Conservation (phyloP, 495 filamentous ascomycete species). For the Cladorrhinum samala region DNA sequence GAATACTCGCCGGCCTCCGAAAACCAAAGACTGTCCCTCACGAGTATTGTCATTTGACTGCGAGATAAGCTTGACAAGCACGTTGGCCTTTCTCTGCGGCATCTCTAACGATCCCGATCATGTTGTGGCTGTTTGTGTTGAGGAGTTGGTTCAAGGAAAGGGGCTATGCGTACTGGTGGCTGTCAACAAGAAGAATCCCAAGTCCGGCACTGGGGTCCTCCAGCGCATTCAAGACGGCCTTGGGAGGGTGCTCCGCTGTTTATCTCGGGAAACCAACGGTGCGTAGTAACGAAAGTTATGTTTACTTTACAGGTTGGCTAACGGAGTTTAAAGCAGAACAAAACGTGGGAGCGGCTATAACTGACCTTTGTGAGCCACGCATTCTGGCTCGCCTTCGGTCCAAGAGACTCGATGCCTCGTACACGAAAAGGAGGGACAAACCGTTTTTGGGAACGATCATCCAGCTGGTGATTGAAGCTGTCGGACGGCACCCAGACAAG, state of each 20-base stretch:
- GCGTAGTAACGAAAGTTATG: too few species aligned
- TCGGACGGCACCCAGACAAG: not conserved
- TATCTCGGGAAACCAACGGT: slow-evolving; percentile 2
- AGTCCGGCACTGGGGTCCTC: slow-evolving; percentile 11
- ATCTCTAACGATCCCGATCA: slow-evolving; percentile 26
- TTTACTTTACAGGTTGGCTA: too few species aligned
- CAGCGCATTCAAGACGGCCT: too few species aligned
- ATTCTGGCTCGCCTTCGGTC: slow-evolving; percentile 25
- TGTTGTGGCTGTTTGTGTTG: slow-evolving; percentile 35
- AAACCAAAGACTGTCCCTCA: not conserved
- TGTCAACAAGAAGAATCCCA: slow-evolving; percentile 25
- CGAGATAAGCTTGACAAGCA: slow-evolving; percentile 26
- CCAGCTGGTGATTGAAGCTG: not conserved
- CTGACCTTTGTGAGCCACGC: slow-evolving; percentile 30
- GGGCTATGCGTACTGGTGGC: slow-evolving; percentile 32
- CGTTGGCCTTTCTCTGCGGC: slow-evolving; percentile 35
- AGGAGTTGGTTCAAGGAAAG: slow-evolving; percentile 19
- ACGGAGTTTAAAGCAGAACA: not conserved
- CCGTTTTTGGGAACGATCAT: slow-evolving; percentile 1
- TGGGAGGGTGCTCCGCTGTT: too few species aligned
- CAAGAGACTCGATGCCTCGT: not conserved
- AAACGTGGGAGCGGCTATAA: slow-evolving; percentile 13
- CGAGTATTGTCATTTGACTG: slow-evolving; percentile 27
- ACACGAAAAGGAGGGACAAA: not conserved
- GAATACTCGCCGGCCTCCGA: slow-evolving; percentile 5